Evolutionary conservation across 116 monocot species (phyloP).

Genomic region (Thalassia testudinum): DNA sequence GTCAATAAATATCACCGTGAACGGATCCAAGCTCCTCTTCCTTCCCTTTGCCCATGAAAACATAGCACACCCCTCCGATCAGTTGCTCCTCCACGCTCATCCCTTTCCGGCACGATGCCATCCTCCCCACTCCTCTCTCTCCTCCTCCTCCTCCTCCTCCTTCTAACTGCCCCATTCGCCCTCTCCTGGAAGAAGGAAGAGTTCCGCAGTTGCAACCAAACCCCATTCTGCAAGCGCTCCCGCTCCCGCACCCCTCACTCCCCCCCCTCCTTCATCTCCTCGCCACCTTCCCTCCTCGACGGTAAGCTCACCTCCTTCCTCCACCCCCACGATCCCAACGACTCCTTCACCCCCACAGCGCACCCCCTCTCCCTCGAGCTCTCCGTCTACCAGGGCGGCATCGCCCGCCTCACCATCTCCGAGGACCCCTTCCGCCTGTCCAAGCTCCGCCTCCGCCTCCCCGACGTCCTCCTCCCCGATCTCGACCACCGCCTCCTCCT

Average conservation of each 20-base stretch:
- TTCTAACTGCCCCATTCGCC: conserved; percentile 9
- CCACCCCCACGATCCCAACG: neutral
- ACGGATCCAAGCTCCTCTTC: too few relatives aligned
- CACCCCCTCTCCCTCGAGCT: conserved; percentile 52
- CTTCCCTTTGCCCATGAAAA: too few relatives aligned
- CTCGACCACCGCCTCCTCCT: conserved; percentile 56
- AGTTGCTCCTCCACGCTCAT: too few relatives aligned
- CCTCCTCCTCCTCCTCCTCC: conserved; percentile 21
- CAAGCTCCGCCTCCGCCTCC: conserved; percentile 63
- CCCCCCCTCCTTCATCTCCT: conserved; percentile 24
- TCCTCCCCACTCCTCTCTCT: neutral
- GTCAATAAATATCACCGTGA: too few relatives aligned
- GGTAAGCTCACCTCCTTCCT: conserved; percentile 52
- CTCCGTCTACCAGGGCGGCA: conserved; percentile 50
- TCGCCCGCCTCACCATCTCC: conserved; percentile 77
- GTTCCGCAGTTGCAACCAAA: conserved; percentile 84
- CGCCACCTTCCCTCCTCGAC: conserved; percentile 36
- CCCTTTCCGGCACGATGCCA: too few relatives aligned
- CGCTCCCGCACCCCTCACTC: conserved; percentile 58
- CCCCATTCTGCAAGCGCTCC: conserved; percentile 93
- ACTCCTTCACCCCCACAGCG: neutral
- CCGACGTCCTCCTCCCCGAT: conserved; percentile 71
- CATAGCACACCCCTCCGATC: too few relatives aligned
- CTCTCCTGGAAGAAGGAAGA: conserved; percentile 94
- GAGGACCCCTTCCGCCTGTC: conserved; percentile 23